Percentiles rank a stretch among this genome's conserved stretches.
phyloP scores from a whole-genome alignment of 2,329 filamentous ascomycete genomes.

The Diplocarpon rosae region DNA sequence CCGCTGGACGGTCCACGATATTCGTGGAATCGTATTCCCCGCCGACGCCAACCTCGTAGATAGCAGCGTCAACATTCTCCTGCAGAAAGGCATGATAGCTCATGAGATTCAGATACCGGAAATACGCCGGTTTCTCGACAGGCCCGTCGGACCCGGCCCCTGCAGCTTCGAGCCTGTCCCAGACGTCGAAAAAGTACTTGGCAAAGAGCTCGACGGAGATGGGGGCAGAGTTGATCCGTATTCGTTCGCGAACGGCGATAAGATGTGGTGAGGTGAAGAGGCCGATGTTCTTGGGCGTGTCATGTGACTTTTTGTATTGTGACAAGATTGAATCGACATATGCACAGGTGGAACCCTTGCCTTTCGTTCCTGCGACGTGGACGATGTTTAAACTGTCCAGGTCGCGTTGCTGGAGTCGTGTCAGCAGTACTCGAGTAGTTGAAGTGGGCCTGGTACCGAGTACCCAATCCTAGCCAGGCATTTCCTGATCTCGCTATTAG shows the following conservation, averaged over 20 bases:
- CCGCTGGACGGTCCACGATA: conserved; percentile 45
- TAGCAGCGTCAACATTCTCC: conserved; percentile 49
- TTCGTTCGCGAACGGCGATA: conserved; percentile 55
- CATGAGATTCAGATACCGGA: conserved; percentile 53
- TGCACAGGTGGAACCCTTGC: conserved; percentile 63
- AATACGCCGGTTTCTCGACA: conserved; percentile 40
- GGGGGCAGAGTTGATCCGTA: conserved; percentile 48
- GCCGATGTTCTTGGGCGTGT: conserved; percentile 33
- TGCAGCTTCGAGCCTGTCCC: conserved; percentile 40
- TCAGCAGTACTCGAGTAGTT: neutral
- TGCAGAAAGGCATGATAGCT: conserved; percentile 55
- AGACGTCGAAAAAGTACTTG: conserved; percentile 57
- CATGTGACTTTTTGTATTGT: conserved; percentile 32
- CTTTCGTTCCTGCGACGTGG: conserved; percentile 67
- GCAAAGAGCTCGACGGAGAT: conserved; percentile 49
- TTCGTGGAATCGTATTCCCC: conserved; percentile 62
- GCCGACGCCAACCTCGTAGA: conserved; percentile 58
- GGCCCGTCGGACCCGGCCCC: conserved; percentile 25
- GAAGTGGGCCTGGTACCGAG: conserved; percentile 32
- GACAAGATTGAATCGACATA: conserved; percentile 53
- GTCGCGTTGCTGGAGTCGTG: conserved; percentile 16
- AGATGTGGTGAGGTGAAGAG: conserved; percentile 62
- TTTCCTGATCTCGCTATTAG: conserved; percentile 68
- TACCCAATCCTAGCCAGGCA: conserved; percentile 74
- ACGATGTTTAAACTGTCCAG: conserved; percentile 53